phyloP scores from a whole-genome alignment of 2,329 filamentous ascomycete species.

The Colletotrichum ledebouriae region DNA sequence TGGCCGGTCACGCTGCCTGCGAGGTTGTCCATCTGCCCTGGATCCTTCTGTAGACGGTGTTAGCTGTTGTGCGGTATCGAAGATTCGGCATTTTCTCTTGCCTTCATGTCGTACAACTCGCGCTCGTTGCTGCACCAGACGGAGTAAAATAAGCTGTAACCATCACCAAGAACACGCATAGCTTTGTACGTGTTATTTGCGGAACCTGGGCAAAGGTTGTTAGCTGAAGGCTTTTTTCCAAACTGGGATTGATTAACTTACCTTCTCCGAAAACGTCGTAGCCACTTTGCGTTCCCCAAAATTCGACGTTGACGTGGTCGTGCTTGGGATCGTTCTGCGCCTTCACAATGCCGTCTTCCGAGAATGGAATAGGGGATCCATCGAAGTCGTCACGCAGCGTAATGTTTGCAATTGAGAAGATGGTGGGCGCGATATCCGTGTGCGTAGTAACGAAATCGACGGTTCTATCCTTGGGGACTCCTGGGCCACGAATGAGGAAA shows the following conservation, averaged over 20 bases:
- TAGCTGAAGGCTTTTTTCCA: neutral
- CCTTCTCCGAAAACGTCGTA: constrained; percentile 28
- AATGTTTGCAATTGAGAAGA: constrained; percentile 62
- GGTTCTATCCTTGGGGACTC: constrained; percentile 56
- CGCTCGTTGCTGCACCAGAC: constrained; percentile 79
- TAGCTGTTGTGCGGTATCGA: neutral
- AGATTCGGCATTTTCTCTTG: constrained; percentile 46
- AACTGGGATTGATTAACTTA: neutral
- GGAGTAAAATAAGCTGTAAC: constrained; percentile 74
- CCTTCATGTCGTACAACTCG: constrained; percentile 74
- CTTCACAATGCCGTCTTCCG: constrained; percentile 42
- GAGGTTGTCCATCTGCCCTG: constrained; percentile 64
- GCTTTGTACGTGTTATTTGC: constrained; percentile 72
- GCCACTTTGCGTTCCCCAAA: constrained; percentile 59
- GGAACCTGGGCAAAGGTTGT: constrained; percentile 14
- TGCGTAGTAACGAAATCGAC: constrained; percentile 68
- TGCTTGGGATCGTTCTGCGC: constrained; percentile 49
- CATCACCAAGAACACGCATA: constrained; percentile 64
- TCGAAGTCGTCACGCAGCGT: constrained; percentile 66
- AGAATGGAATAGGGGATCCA: constrained; percentile 65
- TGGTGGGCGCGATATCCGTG: constrained; percentile 73
- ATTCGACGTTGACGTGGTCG: constrained; percentile 72
- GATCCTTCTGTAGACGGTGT: constrained; percentile 58
- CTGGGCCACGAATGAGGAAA: constrained; percentile 68
- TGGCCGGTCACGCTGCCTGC: constrained; percentile 22